phyloP scores from a whole-genome alignment of 768 basidiomycete species.

The Lepiota venenata region DNA sequence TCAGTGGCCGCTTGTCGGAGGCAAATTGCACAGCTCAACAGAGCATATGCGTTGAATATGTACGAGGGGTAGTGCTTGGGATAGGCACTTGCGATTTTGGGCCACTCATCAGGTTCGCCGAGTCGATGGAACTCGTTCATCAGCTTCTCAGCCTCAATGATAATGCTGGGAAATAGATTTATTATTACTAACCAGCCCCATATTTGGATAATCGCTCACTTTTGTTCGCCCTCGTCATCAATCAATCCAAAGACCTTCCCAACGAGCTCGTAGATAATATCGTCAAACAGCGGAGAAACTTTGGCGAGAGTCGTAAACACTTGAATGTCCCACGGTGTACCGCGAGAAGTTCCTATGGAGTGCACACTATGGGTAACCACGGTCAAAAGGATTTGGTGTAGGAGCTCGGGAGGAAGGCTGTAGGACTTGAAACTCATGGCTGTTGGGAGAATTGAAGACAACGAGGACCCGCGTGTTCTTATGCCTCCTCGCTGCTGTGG shows the following conservation, averaged over 20 bases:
- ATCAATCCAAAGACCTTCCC: not conserved
- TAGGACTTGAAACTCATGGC: not conserved
- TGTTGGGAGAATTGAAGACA: too few relatives aligned
- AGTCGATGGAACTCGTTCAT: constrained; percentile 2
- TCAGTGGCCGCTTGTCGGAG: not conserved
- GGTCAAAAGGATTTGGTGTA: not conserved
- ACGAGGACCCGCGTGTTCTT: not conserved
- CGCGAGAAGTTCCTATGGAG: not conserved
- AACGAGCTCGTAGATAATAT: not conserved
- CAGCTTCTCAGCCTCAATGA: constrained; percentile 2
- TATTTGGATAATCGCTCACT: not conserved
- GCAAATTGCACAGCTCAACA: not conserved
- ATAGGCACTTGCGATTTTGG: not conserved
- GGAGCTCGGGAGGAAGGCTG: not conserved
- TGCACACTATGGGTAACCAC: constrained; percentile 1
- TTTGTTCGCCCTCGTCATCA: not conserved
- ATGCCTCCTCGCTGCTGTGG: not conserved
- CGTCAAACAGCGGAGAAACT: not conserved
- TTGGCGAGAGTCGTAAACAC: not conserved
- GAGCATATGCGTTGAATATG: constrained; percentile 2
- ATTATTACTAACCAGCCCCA: not conserved
- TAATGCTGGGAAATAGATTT: not conserved
- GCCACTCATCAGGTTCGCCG: not conserved
- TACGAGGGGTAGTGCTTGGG: constrained; percentile 3
- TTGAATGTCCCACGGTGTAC: not conserved